phyloP scores from a whole-genome alignment of 192 early-diverging fungal species.

The Umbelopsis sp. region DNA sequence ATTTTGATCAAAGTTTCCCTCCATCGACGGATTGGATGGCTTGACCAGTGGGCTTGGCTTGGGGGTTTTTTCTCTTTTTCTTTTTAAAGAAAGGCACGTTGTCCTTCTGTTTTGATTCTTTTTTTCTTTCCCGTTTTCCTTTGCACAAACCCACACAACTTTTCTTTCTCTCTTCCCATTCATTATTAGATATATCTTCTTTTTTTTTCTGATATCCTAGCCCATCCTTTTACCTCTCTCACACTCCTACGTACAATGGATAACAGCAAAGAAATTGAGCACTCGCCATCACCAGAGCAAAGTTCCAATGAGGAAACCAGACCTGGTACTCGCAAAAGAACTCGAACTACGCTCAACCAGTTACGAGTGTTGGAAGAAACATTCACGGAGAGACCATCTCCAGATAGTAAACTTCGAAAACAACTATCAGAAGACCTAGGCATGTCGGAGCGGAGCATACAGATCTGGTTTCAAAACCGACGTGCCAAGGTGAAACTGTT shows the following conservation, averaged over 20 bases:
- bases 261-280: background rate
- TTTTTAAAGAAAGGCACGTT: background rate
- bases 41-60: too few species aligned
- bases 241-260: background rate
- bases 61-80: background rate
- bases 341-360: conserved; percentile 63
- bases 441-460: conserved; percentile 70
- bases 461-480: conserved; percentile 84
- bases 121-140: background rate
- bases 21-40: background rate
- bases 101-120: too few species aligned
- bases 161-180: background rate
- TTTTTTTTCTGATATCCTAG: background rate
- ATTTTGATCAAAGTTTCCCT: background rate
- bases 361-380: conserved; percentile 65
- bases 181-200: background rate
- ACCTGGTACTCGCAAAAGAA: conserved; percentile 38
- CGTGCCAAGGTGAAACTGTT: conserved; percentile 73
- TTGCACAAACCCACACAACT: too few species aligned
- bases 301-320: background rate
- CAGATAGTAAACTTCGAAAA: conserved; percentile 63
- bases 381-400: conserved; percentile 62
- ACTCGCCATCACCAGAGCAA: background rate
- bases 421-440: conserved; percentile 62
- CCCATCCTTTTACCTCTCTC: too few species aligned